A percentile compares a stretch with the other conserved stretches of the same genome.
phyloP scores from a whole-genome alignment of 805 yeast species.

The Ogataea philodendri region DNA sequence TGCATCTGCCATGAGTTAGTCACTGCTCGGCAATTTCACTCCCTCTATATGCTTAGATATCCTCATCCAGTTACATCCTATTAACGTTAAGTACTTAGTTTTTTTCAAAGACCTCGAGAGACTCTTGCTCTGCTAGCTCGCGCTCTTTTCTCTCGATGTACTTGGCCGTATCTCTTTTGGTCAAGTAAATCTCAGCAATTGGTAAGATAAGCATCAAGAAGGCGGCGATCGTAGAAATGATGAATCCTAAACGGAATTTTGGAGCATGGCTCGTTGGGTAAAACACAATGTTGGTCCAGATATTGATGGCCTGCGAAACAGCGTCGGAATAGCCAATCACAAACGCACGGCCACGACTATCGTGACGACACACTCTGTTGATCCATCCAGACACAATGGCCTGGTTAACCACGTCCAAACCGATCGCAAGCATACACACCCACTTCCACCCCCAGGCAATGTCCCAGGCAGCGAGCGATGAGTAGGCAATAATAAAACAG shows the following conservation, averaged over 20 bases:
- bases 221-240: slow-evolving; percentile 36
- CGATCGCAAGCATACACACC: slow-evolving; percentile 39
- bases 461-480: slow-evolving; percentile 41
- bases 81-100: too few relatives aligned
- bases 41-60: too few relatives aligned
- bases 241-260: slow-evolving; percentile 39
- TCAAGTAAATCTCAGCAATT: slow-evolving; percentile 27
- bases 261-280: slow-evolving; percentile 43
- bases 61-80: too few relatives aligned
- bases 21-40: too few relatives aligned
- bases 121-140: slow-evolving; percentile 3
- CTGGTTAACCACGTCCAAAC: slow-evolving; percentile 37
- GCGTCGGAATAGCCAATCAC: slow-evolving; percentile 44
- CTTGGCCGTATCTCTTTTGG: slow-evolving; percentile 27
- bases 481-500: slow-evolving; percentile 37
- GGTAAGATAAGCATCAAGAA: slow-evolving; percentile 38
- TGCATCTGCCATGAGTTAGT: too few relatives aligned
- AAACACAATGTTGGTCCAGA: slow-evolving; percentile 45
- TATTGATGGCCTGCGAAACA: slow-evolving; percentile 43
- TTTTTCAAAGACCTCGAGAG: too few relatives aligned
- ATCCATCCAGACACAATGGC: slow-evolving; percentile 43
- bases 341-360: slow-evolving; percentile 61
- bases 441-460: slow-evolving; percentile 41
- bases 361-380: slow-evolving; percentile 43
- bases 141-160: slow-evolving; percentile 18